A percentile compares a stretch with the other conserved stretches of the same genome.
Conservation (phyloP, 2,329 filamentous ascomycete genomes). For the Arthrocladium fulminans region DNA sequence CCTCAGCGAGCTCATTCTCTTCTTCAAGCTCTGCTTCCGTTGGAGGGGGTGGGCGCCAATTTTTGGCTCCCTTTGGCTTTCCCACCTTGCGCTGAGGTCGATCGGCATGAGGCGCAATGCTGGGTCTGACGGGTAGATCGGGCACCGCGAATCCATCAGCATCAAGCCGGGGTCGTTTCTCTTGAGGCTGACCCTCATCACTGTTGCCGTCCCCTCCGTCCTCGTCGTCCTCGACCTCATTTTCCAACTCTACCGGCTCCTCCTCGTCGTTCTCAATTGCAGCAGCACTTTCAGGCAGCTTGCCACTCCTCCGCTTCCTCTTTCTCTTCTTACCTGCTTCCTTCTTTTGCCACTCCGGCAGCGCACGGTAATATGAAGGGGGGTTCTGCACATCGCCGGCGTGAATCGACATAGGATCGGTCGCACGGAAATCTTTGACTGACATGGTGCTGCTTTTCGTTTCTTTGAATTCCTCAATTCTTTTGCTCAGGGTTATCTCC, state of each 20-base stretch:
- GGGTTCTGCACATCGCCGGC: conserved; percentile 47
- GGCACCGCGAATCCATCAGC: conserved; percentile 63
- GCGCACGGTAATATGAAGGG: conserved; percentile 57
- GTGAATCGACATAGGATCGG: conserved; percentile 44
- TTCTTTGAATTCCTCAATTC: conserved; percentile 81
- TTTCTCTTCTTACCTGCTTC: conserved; percentile 43
- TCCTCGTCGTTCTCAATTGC: conserved; percentile 11
- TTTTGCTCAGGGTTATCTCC: conserved; percentile 83
- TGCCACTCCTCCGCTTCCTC: conserved; percentile 26
- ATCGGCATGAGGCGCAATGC: conserved; percentile 9
- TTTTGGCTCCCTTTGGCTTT: conserved; percentile 27
- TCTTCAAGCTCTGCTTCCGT: conserved; percentile 54
- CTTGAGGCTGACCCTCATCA: conserved; percentile 20
- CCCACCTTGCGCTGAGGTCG: too few species aligned
- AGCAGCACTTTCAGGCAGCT: conserved; percentile 25
- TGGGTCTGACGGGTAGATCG: conserved; percentile 22
- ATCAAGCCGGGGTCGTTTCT: conserved; percentile 43
- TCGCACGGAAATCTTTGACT: conserved; percentile 66
- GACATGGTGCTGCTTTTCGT: conserved; percentile 78
- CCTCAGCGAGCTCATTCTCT: conserved; percentile 53
- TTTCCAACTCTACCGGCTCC: conserved; percentile 30
- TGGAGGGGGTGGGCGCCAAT: conserved; percentile 37
- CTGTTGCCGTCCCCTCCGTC: conserved; percentile 41
- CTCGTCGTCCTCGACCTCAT: conserved; percentile 38
- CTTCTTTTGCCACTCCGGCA: conserved; percentile 33